Percentiles rank a stretch among this genome's conserved stretches.
These are phyloP conservation scores for Suillus discolor DNA, from an alignment of 768 basidiomycete genomes.

Conservation along the genomic window DNA sequence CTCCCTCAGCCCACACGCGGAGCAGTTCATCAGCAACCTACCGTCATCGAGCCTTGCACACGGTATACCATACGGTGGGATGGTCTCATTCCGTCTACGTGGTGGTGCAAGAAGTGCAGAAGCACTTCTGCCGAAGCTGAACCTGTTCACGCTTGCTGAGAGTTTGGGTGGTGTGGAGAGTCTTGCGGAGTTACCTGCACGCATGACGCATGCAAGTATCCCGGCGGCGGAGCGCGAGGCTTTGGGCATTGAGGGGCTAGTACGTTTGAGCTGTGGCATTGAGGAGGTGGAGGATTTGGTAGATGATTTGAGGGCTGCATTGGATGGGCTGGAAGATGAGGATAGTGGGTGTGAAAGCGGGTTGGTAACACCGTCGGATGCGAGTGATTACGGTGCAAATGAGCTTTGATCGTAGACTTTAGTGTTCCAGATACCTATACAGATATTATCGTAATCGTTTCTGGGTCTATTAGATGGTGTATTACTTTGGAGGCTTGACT, in stretches of 20 bases:
- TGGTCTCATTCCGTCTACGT: slow-evolving; percentile 74
- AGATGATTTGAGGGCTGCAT: slow-evolving; percentile 41
- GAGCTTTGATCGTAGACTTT: background rate
- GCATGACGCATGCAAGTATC: slow-evolving; percentile 88
- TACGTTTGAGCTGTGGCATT: slow-evolving; percentile 84
- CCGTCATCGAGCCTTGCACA: slow-evolving; percentile 29
- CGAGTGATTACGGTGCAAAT: background rate
- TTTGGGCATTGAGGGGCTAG: slow-evolving; percentile 78
- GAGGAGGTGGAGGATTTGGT: slow-evolving; percentile 88
- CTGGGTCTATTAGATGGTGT: background rate
- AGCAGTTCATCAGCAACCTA: slow-evolving; percentile 55
- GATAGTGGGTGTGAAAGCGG: slow-evolving; percentile 7
- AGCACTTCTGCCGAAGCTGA: slow-evolving; percentile 63
- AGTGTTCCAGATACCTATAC: too few species aligned
- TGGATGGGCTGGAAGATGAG: slow-evolving; percentile 58
- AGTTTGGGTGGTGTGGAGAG: slow-evolving; percentile 92
- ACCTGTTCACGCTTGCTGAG: slow-evolving; percentile 84
- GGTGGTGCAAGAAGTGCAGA: slow-evolving; percentile 58
- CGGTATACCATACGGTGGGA: slow-evolving; percentile 74
- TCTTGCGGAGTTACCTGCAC: slow-evolving; percentile 81
- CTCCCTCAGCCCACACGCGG: slow-evolving; percentile 70
- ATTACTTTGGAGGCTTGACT: background rate
- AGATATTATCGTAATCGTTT: background rate
- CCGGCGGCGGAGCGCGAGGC: slow-evolving; percentile 64
- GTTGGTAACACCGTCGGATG: background rate